Conservation (phyloP, 441 rosid species). For the Gossypium lobatum region DNA sequence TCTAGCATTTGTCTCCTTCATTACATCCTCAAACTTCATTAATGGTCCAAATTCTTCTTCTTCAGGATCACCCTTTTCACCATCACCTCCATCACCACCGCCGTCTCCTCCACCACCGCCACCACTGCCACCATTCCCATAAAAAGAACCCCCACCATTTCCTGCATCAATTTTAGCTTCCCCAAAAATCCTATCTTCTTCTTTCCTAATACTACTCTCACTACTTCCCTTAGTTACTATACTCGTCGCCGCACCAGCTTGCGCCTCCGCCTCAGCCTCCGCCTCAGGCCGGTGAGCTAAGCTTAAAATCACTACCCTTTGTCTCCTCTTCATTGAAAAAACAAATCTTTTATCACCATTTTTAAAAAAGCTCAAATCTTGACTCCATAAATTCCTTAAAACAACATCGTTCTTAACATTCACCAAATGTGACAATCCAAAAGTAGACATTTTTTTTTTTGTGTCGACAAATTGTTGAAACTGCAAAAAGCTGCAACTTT, state of each 20-base stretch:
- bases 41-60: constrained; percentile 87
- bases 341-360: constrained; percentile 14
- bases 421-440: constrained; percentile 27
- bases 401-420: constrained; percentile 26
- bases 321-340: constrained; percentile 23
- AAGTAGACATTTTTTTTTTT: constrained; percentile 21
- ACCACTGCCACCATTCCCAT: constrained; percentile 44
- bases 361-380: constrained; percentile 17
- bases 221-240: constrained; percentile 19
- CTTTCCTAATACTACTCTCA: constrained; percentile 19
- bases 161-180: constrained; percentile 31
- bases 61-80: constrained; percentile 36
- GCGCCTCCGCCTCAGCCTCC: constrained; percentile 13
- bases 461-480: constrained; percentile 30
- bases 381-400: constrained; percentile 24
- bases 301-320: constrained; percentile 28
- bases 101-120: constrained; percentile 34
- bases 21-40: constrained; percentile 72
- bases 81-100: constrained; percentile 32
- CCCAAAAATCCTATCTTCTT: constrained; percentile 23
- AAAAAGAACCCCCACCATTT: constrained; percentile 23
- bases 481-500: background rate
- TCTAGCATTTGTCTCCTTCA: constrained; percentile 60
- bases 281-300: constrained; percentile 26
- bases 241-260: constrained; percentile 19